These are phyloP conservation scores for Anisodus acutangulus DNA, from an alignment of 257 asterid species.

Conservation along the genomic window DNA sequence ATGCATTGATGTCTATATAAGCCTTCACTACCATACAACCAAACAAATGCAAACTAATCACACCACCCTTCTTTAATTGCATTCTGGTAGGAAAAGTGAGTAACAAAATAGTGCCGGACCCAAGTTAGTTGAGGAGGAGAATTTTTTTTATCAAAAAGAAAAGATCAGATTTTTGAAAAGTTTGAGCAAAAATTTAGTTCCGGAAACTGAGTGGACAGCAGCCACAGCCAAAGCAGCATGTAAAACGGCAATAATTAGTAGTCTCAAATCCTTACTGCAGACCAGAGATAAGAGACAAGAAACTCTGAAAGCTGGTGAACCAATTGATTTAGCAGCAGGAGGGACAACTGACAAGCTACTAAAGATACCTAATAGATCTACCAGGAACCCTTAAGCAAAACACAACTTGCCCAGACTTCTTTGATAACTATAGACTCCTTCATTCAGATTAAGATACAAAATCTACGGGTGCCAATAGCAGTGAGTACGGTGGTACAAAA, in stretches of 20 bases:
- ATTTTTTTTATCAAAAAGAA: neutral
- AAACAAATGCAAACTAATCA: neutral
- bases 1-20: neutral
- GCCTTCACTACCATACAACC: neutral
- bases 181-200: neutral
- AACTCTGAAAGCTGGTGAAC: conserved; percentile 5
- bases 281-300: neutral
- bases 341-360: neutral
- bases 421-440: neutral
- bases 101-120: conserved; percentile 2
- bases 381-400: conserved; percentile 4
- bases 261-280: neutral
- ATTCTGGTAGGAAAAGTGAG: neutral
- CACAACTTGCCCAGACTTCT: neutral
- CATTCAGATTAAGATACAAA: conserved; percentile 3
- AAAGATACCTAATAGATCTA: neutral
- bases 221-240: neutral
- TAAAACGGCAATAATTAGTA: neutral
- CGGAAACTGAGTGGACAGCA: conserved; percentile 14
- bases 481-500: neutral
- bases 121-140: neutral
- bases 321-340: neutral
- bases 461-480: neutral
- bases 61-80: neutral
- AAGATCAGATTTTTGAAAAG: neutral